phyloP scores from a whole-genome alignment of 148 eudicot species.

The Heliamphora exappendiculata region DNA sequence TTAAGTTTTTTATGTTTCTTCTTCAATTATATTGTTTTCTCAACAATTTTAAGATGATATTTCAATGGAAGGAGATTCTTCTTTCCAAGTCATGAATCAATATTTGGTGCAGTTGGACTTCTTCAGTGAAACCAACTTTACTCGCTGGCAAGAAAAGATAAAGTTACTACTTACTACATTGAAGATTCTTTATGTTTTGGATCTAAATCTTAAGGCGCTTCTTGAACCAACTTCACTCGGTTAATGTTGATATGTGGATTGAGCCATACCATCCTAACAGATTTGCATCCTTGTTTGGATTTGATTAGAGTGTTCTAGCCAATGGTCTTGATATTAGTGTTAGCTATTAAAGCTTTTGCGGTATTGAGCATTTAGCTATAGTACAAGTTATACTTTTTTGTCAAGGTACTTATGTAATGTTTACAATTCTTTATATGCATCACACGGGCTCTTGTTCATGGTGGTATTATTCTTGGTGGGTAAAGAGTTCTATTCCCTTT shows the following conservation, averaged over 20 bases:
- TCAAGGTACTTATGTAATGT: neutral
- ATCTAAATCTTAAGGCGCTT: too few species aligned
- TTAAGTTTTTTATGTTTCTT: too few species aligned
- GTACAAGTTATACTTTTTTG: neutral
- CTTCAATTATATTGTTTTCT: too few species aligned
- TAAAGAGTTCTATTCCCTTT: neutral
- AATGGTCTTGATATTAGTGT: neutral
- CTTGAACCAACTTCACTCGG: too few species aligned
- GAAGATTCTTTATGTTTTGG: too few species aligned
- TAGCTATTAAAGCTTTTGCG: neutral
- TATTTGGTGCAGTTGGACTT: too few species aligned
- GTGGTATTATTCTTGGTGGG: neutral
- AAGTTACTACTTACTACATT: too few species aligned
- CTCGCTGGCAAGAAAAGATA: too few species aligned
- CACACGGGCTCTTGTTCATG: neutral
- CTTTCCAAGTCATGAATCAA: too few species aligned
- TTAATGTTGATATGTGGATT: neutral
- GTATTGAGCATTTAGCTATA: neutral
- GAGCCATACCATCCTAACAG: neutral
- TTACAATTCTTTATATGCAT: neutral
- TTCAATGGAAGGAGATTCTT: too few species aligned
- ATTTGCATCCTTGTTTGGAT: neutral
- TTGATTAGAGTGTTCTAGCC: neutral
- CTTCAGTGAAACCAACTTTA: too few species aligned
- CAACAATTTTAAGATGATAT: too few species aligned